Conservation (phyloP, 2,329 filamentous ascomycete species). For the Onygena corvina region DNA sequence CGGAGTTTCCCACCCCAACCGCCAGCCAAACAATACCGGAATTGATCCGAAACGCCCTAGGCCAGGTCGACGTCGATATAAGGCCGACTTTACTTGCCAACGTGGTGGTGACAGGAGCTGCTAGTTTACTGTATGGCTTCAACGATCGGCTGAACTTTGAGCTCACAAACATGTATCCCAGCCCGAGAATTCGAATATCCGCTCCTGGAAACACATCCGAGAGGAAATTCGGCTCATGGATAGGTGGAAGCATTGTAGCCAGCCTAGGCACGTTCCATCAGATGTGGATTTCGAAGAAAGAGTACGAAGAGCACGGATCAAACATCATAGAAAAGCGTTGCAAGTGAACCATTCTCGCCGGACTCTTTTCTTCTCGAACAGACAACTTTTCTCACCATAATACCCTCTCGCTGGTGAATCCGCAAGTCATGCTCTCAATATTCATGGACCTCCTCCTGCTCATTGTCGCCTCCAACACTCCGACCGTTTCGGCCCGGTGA, state of each 20-base stretch:
- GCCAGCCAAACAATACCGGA: constrained; percentile 72
- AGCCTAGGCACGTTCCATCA: constrained; percentile 97
- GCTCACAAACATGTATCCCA: constrained; percentile 67
- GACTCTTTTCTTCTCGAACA: background rate
- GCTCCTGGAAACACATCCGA: constrained; percentile 78
- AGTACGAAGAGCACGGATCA: constrained; percentile 90
- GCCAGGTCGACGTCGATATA: constrained; percentile 77
- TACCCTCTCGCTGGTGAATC: no score
- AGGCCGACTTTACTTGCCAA: constrained; percentile 73
- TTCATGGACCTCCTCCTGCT: no score
- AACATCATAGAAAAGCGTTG: constrained; percentile 92
- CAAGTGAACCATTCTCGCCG: constrained; percentile 46
- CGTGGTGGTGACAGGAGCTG: constrained; percentile 83
- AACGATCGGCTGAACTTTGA: constrained; percentile 82
- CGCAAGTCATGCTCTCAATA: no score
- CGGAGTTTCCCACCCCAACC: constrained; percentile 41
- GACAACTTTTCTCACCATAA: no score
- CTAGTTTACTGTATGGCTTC: constrained; percentile 78
- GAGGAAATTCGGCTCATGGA: constrained; percentile 85
- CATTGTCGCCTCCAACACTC: no score
- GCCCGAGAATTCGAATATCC: constrained; percentile 74
- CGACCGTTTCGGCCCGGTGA: no score
- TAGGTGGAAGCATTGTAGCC: constrained; percentile 88
- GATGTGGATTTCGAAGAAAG: constrained; percentile 97
- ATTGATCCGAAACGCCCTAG: constrained; percentile 64